phyloP scores from a whole-genome alignment of 1,139 yeast species.

The Debaryomyces sp. region DNA sequence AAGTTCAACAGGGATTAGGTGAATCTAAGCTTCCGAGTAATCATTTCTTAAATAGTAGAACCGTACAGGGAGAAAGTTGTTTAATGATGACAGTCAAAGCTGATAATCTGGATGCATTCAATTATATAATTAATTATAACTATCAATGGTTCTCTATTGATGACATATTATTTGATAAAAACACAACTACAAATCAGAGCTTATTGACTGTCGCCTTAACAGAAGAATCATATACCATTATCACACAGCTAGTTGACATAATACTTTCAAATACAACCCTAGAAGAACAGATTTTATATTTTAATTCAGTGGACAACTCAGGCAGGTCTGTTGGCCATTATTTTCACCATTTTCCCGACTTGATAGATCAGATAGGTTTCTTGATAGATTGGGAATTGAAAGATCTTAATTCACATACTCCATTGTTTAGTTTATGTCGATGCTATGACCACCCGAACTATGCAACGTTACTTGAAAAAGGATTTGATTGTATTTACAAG shows the following conservation, averaged over 20 bases:
- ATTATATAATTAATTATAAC: conserved; percentile 44
- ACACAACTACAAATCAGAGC: conserved; percentile 50
- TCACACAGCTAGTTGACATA: conserved; percentile 50
- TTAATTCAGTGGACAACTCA: conserved; percentile 51
- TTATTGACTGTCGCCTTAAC: conserved; percentile 64
- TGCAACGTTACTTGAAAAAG: conserved; percentile 46
- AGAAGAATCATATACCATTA: conserved; percentile 51
- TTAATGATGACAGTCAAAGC: conserved; percentile 55
- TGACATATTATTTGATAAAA: conserved; percentile 66
- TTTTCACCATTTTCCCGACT: conserved; percentile 57
- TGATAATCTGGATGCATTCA: conserved; percentile 46
- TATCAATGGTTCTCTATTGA: conserved; percentile 60
- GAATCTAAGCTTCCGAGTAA: conserved; percentile 32
- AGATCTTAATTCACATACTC: conserved; percentile 76
- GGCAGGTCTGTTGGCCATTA: conserved; percentile 76
- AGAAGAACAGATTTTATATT: conserved; percentile 51
- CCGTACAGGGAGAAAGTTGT: conserved; percentile 68
- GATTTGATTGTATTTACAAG: conserved; percentile 46
- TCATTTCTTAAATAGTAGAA: conserved; percentile 54
- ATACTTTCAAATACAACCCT: conserved; percentile 45
- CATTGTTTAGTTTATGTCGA: conserved; percentile 73
- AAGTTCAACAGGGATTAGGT: conserved; percentile 19
- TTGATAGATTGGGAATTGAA: conserved; percentile 69
- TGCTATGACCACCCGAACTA: conserved; percentile 81
- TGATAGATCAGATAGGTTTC: conserved; percentile 58